Evolutionary conservation across 2,329 filamentous ascomycete genomes (phyloP), one percentile per base, ranked within the genome.

Genomic region (Fusarium begoniae): DNA sequence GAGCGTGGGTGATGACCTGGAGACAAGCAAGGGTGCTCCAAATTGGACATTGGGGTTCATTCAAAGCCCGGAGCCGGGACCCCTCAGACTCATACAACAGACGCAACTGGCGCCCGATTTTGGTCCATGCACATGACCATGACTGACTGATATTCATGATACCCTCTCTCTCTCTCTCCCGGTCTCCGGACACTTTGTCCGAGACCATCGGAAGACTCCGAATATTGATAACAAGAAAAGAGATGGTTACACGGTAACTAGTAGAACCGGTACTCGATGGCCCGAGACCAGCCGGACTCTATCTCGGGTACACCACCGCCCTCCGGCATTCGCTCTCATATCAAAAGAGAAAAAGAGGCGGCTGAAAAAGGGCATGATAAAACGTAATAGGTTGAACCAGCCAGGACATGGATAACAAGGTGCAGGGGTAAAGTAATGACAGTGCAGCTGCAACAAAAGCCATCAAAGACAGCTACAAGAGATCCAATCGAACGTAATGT

Each of bases 1-100:
- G 47, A 57, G 55, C 63, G 63, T 68, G 66, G 70, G 71, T 61
- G 44, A 30, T 61, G 48, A 35, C 60, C 59, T 66, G 56, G 62
- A 63, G 62, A 65, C 65, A 65, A 76, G 30, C 75, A 63, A 51
- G 71, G 75, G 51, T 76, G 51, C 62, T 65, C 64, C 51, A 57
- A 63, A 47, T 71, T 51, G 74, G 74, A 58, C 60, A 47, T 66
- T 66, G 55, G 44, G 53, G 63, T 65, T 69, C 50, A 64, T 53
- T 44, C 32, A 50, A 69, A 51, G 67, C 38, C 75, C 70, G 74
- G 75, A 54, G 59, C 75, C 75, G 75, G 75, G 74, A 65, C 72
- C 72, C 72, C 35, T 48, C 26, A 40, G 38, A 64, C 30, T 51
- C 47, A 24, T 18, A 53, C 45, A 28, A 53, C 45, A 28, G 47